Evolutionary conservation across 768 basidiomycete species (phyloP), one percentile per base, ranked within the genome.

Genomic region (Lactifluus piperatus): DNA sequence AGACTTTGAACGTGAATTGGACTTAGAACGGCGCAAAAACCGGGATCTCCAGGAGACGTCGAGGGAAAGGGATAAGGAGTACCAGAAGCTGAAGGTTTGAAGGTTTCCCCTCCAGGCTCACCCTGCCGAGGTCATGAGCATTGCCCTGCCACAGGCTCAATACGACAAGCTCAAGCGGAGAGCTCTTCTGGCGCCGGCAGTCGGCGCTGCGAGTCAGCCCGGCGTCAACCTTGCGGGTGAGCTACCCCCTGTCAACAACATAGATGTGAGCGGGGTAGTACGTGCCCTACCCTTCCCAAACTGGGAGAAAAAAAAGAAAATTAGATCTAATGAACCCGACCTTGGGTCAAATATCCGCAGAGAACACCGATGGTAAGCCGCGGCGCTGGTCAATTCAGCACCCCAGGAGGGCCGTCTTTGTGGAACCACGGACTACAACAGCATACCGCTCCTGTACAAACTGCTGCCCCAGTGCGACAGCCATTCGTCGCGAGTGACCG

Each of bases 81-180:
- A 92, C 67, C 86, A 88, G 56, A 91, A 89, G 68, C 79, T 93
- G 41, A 93, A 92, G 78, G 91, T 82, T 22, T 10, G 69, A 56
- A 11, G 11, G 10, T 44, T 24, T 24, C n/a, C 20, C 6, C 55
- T 29, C 30, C 52, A 29, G 54, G 11, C 7, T 48, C 37, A 1
- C 20, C 39, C 26, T 41, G 36, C 13, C 46, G 49, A 47, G 39
- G 36, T 37, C 24, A 27, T 13, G 32, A 18, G 20, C 10, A 45
- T 47, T 29, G 8, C 29, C 24, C 20, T 5, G 20, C 24, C 18
- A 9, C 57, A 91, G 90, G 74, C 73, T 43, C 87, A 90, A 65
- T 81, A 86, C 60, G 91, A 93, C 68, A 90, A 88, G 68, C 78
- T 91, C 64, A 93, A 90, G 72, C 81, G 90, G 57, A 92, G 82